A percentile compares a stretch with the other conserved stretches of the same genome.
Evolutionary conservation across 805 yeast genomes (phyloP).

Genomic region (Saccharomycopsis sp.): DNA sequence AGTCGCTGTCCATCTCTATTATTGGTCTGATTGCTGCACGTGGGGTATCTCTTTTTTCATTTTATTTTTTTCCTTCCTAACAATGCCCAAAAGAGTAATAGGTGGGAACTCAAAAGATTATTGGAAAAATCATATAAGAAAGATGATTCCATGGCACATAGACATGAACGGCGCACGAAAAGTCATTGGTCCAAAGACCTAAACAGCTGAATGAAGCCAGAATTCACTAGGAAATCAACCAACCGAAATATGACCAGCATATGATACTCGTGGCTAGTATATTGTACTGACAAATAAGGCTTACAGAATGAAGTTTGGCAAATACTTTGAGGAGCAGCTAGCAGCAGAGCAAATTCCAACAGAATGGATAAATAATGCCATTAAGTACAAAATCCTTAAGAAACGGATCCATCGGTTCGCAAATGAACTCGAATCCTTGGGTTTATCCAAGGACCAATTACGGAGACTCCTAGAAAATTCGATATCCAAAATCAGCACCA

Average conservation of each 20-base stretch:
- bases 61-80: neutral
- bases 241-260: neutral
- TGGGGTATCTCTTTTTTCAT: neutral
- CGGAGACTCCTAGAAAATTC: conserved; percentile 24
- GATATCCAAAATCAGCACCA: conserved; percentile 1
- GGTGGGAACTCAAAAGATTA: too few species aligned
- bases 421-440: conserved; percentile 51
- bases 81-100: too few species aligned
- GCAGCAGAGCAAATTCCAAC: conserved; percentile 55
- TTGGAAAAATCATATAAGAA: neutral
- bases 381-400: conserved; percentile 65
- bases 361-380: conserved; percentile 63
- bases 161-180: neutral
- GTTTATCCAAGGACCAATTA: conserved; percentile 42
- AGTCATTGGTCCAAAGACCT: too few species aligned
- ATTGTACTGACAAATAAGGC: neutral
- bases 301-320: conserved; percentile 64
- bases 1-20: too few species aligned
- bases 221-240: too few species aligned
- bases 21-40: neutral
- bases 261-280: neutral
- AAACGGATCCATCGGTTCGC: conserved; percentile 63
- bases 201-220: too few species aligned
- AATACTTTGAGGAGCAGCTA: conserved; percentile 57
- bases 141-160: neutral